A percentile compares a stretch with the other conserved stretches of the same genome.
phyloP scores from a whole-genome alignment of 2,329 filamentous ascomycete species.

The Xylaria polymorpha region DNA sequence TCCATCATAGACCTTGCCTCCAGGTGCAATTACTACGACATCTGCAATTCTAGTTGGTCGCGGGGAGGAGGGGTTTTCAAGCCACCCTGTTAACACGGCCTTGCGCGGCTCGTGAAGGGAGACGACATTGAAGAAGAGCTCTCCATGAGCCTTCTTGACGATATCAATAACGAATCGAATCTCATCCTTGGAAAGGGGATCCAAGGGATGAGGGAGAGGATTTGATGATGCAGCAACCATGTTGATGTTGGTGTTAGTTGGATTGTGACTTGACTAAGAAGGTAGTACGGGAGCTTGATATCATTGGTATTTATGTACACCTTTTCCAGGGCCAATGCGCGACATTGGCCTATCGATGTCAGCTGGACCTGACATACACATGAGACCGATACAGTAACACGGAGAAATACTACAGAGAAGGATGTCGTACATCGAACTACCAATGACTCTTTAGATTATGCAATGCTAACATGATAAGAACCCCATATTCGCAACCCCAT shows the following conservation, averaged over 20 bases:
- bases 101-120: conserved; percentile 88
- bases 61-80: conserved; percentile 71
- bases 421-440: conserved; percentile 24
- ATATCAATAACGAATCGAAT: conserved; percentile 77
- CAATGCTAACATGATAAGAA: conserved; percentile 45
- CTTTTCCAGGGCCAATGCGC: not conserved
- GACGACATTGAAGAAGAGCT: conserved; percentile 87
- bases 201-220: conserved; percentile 72
- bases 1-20: conserved; percentile 85
- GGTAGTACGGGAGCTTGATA: not conserved
- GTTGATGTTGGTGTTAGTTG: conserved; percentile 15
- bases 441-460: conserved; percentile 44
- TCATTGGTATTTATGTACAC: conserved; percentile 4
- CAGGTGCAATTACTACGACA: conserved; percentile 82
- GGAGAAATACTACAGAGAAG: conserved; percentile 22
- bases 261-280: not conserved
- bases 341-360: conserved; percentile 5
- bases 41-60: conserved; percentile 80
- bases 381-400: conserved; percentile 24
- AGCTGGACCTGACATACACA: conserved; percentile 33
- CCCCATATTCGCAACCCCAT: conserved; percentile 25
- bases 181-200: conserved; percentile 78
- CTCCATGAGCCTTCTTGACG: conserved; percentile 75
- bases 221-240: conserved; percentile 43
- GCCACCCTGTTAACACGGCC: conserved; percentile 83